Conservation (phyloP, 2,329 filamentous ascomycete species). For the Diaporthe velutina region DNA sequence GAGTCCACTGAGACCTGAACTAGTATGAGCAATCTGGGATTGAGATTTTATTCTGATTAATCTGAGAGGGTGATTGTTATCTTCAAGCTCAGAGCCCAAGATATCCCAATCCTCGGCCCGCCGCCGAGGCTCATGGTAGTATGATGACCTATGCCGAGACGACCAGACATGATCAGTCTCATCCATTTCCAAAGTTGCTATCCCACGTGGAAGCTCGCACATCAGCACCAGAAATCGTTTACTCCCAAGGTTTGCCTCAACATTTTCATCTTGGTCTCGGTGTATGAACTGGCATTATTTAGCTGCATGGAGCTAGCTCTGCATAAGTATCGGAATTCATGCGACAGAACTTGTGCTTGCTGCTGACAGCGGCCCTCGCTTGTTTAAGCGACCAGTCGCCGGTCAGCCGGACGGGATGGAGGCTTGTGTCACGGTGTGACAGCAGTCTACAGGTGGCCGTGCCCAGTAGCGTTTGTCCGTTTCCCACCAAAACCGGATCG, state of each 20-base stretch:
- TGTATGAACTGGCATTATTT: not conserved
- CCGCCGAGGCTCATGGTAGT: not conserved
- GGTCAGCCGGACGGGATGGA: not conserved
- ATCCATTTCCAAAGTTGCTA: not conserved
- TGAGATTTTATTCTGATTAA: not conserved
- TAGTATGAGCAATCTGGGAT: not conserved
- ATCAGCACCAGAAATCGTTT: too few species aligned
- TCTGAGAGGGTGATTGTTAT: not conserved
- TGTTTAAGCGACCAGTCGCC: constrained; percentile 14
- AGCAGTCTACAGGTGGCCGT: not conserved
- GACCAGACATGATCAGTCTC: too few species aligned
- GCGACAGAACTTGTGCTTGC: not conserved
- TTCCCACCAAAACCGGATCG: constrained; percentile 10
- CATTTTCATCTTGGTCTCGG: not conserved
- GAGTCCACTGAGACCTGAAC: not conserved
- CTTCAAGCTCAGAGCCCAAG: not conserved
- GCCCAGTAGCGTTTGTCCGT: not conserved
- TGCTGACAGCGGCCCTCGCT: constrained; percentile 20
- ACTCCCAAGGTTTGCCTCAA: not conserved
- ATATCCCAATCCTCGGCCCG: not conserved
- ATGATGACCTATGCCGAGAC: not conserved
- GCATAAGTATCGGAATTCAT: constrained; percentile 5
- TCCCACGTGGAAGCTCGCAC: not conserved
- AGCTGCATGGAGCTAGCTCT: constrained; percentile 20
- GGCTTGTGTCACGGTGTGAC: not conserved